A percentile compares a stretch with the other conserved stretches of the same genome.
These are phyloP conservation scores for Microglena sp. DNA, from an alignment of 139 green algal genomes.

Conservation along the genomic window DNA sequence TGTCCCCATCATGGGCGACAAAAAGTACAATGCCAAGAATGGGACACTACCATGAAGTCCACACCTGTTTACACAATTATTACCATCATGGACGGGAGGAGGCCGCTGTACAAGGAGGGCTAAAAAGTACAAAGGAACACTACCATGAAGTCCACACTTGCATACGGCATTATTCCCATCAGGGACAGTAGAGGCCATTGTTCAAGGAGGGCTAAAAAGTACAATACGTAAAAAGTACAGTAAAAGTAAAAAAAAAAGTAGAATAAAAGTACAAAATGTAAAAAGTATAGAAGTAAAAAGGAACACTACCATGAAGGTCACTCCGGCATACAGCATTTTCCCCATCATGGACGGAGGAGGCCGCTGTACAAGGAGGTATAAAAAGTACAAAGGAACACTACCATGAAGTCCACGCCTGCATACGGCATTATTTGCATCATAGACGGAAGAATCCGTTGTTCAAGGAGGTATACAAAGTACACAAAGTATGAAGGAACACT, in stretches of 20 bases:
- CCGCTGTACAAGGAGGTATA: too few relatives aligned
- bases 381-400: slow-evolving; percentile 48
- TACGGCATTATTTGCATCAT: slow-evolving; percentile 85
- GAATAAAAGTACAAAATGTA: too few relatives aligned
- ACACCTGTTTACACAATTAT: slow-evolving; percentile 84
- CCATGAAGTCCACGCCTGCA: slow-evolving; percentile 81
- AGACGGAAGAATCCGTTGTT: too few relatives aligned
- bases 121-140: too few relatives aligned
- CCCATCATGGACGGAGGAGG: slow-evolving; percentile 76
- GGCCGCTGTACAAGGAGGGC: slow-evolving; percentile 55
- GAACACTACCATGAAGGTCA: too few relatives aligned
- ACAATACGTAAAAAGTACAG: too few relatives aligned
- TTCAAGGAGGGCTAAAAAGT: too few relatives aligned
- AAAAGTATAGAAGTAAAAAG: too few relatives aligned
- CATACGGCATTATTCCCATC: too few relatives aligned
- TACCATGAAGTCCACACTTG: too few relatives aligned
- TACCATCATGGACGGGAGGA: slow-evolving; percentile 68
- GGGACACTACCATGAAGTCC: slow-evolving; percentile 79
- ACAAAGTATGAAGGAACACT: slow-evolving; percentile 32
- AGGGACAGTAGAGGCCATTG: slow-evolving; percentile 62
- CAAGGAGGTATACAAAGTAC: too few relatives aligned
- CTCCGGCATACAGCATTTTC: slow-evolving; percentile 81
- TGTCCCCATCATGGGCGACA: slow-evolving; percentile 77
- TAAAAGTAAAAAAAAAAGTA: too few relatives aligned
- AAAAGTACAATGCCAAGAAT: neutral